Percentiles rank a stretch among this genome's conserved stretches.
phyloP scores from a whole-genome alignment of 768 basidiomycete genomes.

The Gyrodon lividus region DNA sequence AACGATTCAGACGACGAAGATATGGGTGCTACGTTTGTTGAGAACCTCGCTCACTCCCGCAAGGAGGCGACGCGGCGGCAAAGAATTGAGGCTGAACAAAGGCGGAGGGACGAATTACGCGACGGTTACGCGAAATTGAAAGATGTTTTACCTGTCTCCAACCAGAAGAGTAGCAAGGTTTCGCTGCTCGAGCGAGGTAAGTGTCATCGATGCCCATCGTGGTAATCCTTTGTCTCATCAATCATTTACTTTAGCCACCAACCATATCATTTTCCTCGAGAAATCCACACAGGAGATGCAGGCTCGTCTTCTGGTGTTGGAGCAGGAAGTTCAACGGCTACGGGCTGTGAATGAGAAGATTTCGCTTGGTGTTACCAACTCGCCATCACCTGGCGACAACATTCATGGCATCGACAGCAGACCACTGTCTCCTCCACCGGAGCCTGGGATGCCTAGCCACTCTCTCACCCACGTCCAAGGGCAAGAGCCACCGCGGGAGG shows the following conservation, averaged over 20 bases:
- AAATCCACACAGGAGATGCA: constrained; percentile 70
- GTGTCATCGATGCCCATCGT: constrained; percentile 20
- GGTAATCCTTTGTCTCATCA: constrained; percentile 11
- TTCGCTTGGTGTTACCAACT: constrained; percentile 57
- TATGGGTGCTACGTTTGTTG: constrained; percentile 66
- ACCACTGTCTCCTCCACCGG: constrained; percentile 66
- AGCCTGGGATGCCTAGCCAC: constrained; percentile 45
- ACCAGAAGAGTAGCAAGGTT: constrained; percentile 91
- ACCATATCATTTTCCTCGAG: constrained; percentile 74
- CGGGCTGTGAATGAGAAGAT: constrained; percentile 83
- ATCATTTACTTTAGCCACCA: constrained; percentile 55
- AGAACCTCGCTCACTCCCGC: constrained; percentile 72
- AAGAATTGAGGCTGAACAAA: constrained; percentile 87
- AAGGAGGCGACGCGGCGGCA: constrained; percentile 85
- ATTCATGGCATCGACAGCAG: constrained; percentile 42
- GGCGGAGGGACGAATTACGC: constrained; percentile 83
- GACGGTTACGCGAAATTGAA: constrained; percentile 89
- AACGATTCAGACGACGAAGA: constrained; percentile 78
- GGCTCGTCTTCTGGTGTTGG: constrained; percentile 61
- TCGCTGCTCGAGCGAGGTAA: constrained; percentile 84
- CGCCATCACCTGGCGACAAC: constrained; percentile 54
- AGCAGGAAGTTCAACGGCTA: constrained; percentile 68
- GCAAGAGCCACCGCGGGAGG: constrained; percentile 62
- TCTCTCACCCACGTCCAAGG: constrained; percentile 56
- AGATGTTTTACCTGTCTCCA: constrained; percentile 81